A percentile compares a stretch with the other conserved stretches of the same genome.
Evolutionary conservation across 2,329 filamentous ascomycete genomes (phyloP).

Genomic region (Phaeophleospora eucalypticola): DNA sequence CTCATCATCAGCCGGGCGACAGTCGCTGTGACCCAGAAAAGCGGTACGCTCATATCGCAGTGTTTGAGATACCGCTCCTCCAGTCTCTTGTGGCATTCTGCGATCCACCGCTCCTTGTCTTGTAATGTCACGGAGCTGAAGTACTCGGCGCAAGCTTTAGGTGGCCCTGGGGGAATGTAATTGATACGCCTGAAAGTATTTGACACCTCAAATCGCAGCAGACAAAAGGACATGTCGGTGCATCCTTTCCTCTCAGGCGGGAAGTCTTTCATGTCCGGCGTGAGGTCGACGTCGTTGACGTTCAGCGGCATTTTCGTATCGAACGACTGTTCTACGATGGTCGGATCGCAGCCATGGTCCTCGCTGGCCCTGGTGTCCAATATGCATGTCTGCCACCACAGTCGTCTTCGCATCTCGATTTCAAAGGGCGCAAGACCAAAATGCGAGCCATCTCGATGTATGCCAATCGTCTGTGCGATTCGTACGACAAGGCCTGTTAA

Average conservation of each 20-base stretch:
- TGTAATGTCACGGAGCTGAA: slow-evolving; percentile 43
- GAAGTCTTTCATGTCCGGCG: slow-evolving; percentile 46
- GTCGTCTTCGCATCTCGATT: slow-evolving; percentile 54
- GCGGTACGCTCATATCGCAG: slow-evolving; percentile 53
- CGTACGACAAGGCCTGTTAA: slow-evolving; percentile 56
- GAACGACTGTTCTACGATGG: slow-evolving; percentile 55
- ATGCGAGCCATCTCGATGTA: slow-evolving; percentile 56
- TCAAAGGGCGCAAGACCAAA: slow-evolving; percentile 57
- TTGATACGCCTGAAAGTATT: slow-evolving; percentile 45
- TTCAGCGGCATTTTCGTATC: slow-evolving; percentile 59
- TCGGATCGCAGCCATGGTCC: slow-evolving; percentile 60
- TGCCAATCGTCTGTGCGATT: slow-evolving; percentile 56
- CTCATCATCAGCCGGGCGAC: slow-evolving; percentile 68
- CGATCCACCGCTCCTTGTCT: slow-evolving; percentile 50
- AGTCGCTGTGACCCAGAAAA: slow-evolving; percentile 67
- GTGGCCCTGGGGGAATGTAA: slow-evolving; percentile 41
- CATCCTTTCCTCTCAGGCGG: slow-evolving; percentile 49
- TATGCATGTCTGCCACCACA: slow-evolving; percentile 59
- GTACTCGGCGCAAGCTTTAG: slow-evolving; percentile 39
- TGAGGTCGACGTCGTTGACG: slow-evolving; percentile 52
- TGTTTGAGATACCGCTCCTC: slow-evolving; percentile 49
- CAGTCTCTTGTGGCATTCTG: slow-evolving; percentile 43
- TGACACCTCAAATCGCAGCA: slow-evolving; percentile 52
- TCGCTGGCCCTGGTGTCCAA: slow-evolving; percentile 59
- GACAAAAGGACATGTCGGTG: slow-evolving; percentile 55